Conservation (phyloP, 192 early-diverging fungal genomes). For the Kickxella alabastrina region DNA sequence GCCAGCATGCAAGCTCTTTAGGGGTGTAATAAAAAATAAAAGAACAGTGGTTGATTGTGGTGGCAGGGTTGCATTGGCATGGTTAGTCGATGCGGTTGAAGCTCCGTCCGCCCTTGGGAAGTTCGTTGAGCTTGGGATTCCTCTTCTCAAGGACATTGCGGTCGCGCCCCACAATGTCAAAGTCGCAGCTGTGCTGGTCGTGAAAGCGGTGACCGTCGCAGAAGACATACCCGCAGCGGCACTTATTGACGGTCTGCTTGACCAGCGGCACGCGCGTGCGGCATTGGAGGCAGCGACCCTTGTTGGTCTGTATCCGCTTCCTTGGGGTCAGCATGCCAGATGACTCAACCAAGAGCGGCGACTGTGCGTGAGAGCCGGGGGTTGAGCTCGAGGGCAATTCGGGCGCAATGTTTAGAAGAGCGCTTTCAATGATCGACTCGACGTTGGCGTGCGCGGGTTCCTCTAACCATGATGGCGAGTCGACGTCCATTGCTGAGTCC, state of each 20-base stretch:
- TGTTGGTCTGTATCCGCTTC: slow-evolving; percentile 60
- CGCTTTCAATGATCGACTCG: slow-evolving; percentile 8
- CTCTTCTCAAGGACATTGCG: slow-evolving; percentile 66
- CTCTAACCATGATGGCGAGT: neutral
- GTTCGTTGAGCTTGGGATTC: slow-evolving; percentile 71
- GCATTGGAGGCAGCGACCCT: slow-evolving; percentile 67
- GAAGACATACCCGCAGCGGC: slow-evolving; percentile 71
- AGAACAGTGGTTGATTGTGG: too few species aligned
- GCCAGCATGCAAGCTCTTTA: neutral
- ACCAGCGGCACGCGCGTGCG: slow-evolving; percentile 70
- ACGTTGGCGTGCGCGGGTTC: slow-evolving; percentile 12
- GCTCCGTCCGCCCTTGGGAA: slow-evolving; percentile 70
- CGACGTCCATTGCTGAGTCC: slow-evolving; percentile 2
- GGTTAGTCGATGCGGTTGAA: slow-evolving; percentile 62
- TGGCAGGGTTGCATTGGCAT: neutral
- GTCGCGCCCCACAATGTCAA: slow-evolving; percentile 71
- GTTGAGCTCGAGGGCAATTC: slow-evolving; percentile 16
- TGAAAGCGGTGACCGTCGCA: slow-evolving; percentile 71
- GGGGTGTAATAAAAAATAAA: too few species aligned
- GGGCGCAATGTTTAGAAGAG: slow-evolving; percentile 4
- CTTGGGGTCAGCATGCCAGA: slow-evolving; percentile 38
- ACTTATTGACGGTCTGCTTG: slow-evolving; percentile 75
- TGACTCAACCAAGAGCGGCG: slow-evolving; percentile 22
- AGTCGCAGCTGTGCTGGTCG: slow-evolving; percentile 72
- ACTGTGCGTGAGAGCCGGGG: slow-evolving; percentile 28